A percentile compares a stretch with the other conserved stretches of the same genome.
These are phyloP conservation scores for Penicillium sp. DNA, from an alignment of 2,329 filamentous ascomycete genomes.

Conservation along the genomic window DNA sequence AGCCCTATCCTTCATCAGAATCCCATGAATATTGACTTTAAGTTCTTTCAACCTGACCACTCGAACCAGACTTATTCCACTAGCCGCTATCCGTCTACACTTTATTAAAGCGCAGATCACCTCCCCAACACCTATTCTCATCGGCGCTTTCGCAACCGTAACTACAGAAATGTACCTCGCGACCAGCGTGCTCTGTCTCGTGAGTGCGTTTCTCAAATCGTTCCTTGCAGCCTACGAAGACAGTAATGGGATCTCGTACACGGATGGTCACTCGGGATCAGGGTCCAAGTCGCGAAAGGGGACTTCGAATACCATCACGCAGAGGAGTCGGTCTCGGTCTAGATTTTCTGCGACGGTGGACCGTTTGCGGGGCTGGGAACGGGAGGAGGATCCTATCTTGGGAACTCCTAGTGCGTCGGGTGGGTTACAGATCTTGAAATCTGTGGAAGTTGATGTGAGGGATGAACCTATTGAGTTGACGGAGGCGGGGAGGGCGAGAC, in stretches of 20 bases:
- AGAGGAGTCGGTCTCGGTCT: not conserved
- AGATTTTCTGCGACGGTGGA: not conserved
- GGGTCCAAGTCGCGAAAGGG: conserved; percentile 4
- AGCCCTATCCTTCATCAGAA: not conserved
- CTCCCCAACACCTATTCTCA: conserved; percentile 11
- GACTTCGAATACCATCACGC: not conserved
- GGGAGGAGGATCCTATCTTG: conserved; percentile 13
- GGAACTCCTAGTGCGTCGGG: not conserved
- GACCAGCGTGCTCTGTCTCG: conserved; percentile 10
- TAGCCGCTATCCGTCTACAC: conserved; percentile 14
- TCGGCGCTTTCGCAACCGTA: conserved; percentile 15
- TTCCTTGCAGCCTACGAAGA: conserved; percentile 12
- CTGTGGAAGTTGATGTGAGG: conserved; percentile 9
- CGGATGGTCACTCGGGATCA: conserved; percentile 7
- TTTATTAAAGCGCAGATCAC: conserved; percentile 9
- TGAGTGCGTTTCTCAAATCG: conserved; percentile 17
- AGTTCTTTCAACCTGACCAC: not conserved
- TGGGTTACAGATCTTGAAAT: conserved; percentile 11
- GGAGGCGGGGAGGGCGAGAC: not conserved
- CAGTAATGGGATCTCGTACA: conserved; percentile 10
- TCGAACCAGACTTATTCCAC: conserved; percentile 11
- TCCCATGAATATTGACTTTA: not conserved
- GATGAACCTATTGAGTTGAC: conserved; percentile 14
- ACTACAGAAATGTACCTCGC: conserved; percentile 17
- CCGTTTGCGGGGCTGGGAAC: conserved; percentile 6